These are phyloP conservation scores for Candida hungchunana DNA, from an alignment of 805 yeast species.

Conservation along the genomic window DNA sequence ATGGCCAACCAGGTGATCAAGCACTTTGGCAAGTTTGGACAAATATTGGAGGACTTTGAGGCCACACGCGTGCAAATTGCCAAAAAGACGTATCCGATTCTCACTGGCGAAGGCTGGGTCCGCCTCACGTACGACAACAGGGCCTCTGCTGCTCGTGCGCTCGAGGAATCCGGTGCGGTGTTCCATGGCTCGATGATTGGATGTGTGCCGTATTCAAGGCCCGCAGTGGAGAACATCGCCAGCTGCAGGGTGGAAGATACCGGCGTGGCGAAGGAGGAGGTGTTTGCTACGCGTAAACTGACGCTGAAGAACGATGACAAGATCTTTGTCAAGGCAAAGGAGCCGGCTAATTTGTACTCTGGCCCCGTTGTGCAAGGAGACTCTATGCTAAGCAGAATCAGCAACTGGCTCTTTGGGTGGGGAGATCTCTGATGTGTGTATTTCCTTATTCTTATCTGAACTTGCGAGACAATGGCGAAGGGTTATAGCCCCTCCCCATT, in stretches of 20 bases:
- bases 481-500: conserved; percentile 16
- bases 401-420: conserved; percentile 53
- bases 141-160: conserved; percentile 74
- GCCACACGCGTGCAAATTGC: conserved; percentile 25
- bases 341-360: conserved; percentile 18
- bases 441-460: background rate
- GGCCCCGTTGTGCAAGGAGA: conserved; percentile 26
- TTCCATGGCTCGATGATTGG: conserved; percentile 64
- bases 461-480: background rate
- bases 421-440: conserved; percentile 35
- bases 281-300: no score
- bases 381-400: conserved; percentile 31
- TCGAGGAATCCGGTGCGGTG: conserved; percentile 74
- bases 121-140: conserved; percentile 77
- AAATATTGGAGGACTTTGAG: conserved; percentile 70
- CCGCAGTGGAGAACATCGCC: conserved; percentile 55
- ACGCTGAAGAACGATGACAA: conserved; percentile 40
- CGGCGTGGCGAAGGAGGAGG: no score
- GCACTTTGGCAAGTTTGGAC: conserved; percentile 77
- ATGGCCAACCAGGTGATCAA: conserved; percentile 62
- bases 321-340: conserved; percentile 30
- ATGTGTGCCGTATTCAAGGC: conserved; percentile 63
- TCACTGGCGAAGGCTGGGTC: conserved; percentile 88
- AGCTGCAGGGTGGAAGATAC: no score
- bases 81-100: conserved; percentile 56